Evolutionary conservation across 2,329 filamentous ascomycete genomes (phyloP).

Genomic region (Clarireedia hainanense): DNA sequence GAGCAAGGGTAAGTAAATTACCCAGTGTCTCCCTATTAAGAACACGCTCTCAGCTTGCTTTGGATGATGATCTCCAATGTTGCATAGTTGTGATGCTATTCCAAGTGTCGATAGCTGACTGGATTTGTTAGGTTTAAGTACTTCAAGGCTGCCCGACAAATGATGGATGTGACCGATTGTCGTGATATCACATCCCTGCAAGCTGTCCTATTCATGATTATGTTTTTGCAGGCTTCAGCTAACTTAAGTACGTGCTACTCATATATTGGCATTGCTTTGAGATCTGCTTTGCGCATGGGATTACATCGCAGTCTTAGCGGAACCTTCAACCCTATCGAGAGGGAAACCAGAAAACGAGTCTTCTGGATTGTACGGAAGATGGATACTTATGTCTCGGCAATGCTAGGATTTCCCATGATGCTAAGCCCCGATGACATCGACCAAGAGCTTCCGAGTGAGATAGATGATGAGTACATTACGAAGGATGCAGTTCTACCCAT

Average conservation of each 20-base stretch:
- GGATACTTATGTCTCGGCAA: conserved; percentile 61
- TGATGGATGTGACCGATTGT: conserved; percentile 62
- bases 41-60: too few relatives aligned
- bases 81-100: not conserved
- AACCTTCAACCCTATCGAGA: conserved; percentile 53
- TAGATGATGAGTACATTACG: conserved; percentile 62
- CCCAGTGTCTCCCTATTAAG: not conserved
- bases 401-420: conserved; percentile 58
- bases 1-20: conserved; percentile 44
- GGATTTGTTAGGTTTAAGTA: conserved; percentile 56
- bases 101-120: conserved; percentile 4
- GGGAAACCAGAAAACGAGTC: conserved; percentile 54
- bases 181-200: conserved; percentile 69
- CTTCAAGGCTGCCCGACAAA: conserved; percentile 57
- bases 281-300: conserved; percentile 69
- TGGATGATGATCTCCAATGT: too few relatives aligned
- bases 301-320: conserved; percentile 65
- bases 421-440: conserved; percentile 59
- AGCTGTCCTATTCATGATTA: conserved; percentile 68
- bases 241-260: conserved; percentile 74
- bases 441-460: conserved; percentile 54
- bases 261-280: conserved; percentile 69
- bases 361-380: conserved; percentile 64
- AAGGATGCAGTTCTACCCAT: conserved; percentile 47
- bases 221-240: conserved; percentile 73